These are phyloP conservation scores for Jamesozyma lodderae DNA, from an alignment of 805 yeast genomes.

Conservation along the genomic window DNA sequence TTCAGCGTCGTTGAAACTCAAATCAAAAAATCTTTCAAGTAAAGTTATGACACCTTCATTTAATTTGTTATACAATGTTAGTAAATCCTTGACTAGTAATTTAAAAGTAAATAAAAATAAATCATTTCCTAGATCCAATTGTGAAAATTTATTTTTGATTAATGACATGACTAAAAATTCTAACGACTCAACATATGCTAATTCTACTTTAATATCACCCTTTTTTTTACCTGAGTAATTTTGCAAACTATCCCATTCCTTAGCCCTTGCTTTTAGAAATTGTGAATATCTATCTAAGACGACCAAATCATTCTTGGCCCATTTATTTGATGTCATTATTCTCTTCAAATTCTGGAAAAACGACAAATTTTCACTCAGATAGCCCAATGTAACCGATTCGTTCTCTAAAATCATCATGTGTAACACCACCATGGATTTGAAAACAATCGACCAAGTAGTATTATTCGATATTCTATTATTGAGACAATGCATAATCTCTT, in stretches of 20 bases:
- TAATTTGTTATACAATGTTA: slow-evolving; percentile 74
- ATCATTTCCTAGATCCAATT: slow-evolving; percentile 77
- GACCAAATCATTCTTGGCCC: slow-evolving; percentile 39
- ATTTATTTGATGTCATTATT: slow-evolving; percentile 20
- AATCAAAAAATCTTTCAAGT: slow-evolving; percentile 89
- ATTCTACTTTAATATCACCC: slow-evolving; percentile 7
- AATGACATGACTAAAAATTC: slow-evolving; percentile 70
- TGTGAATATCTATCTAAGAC: slow-evolving; percentile 59
- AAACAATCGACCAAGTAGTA: slow-evolving; percentile 79
- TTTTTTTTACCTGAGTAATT: neutral
- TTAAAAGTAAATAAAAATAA: slow-evolving; percentile 69
- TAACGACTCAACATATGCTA: slow-evolving; percentile 73
- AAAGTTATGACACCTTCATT: slow-evolving; percentile 94
- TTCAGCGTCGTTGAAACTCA: slow-evolving; percentile 77
- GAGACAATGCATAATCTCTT: slow-evolving; percentile 58
- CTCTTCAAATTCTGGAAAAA: slow-evolving; percentile 37
- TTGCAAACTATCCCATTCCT: slow-evolving; percentile 40
- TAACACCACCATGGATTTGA: slow-evolving; percentile 71
- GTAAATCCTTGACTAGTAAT: slow-evolving; percentile 75
- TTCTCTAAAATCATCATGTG: slow-evolving; percentile 84
- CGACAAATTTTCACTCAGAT: slow-evolving; percentile 33
- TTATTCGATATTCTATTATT: slow-evolving; percentile 55
- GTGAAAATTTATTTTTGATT: slow-evolving; percentile 65
- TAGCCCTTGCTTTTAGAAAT: slow-evolving; percentile 60
- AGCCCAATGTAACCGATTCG: slow-evolving; percentile 38